Evolutionary conservation across 306 rosid species (phyloP).

Genomic region (Cicer chorassanicum): DNA sequence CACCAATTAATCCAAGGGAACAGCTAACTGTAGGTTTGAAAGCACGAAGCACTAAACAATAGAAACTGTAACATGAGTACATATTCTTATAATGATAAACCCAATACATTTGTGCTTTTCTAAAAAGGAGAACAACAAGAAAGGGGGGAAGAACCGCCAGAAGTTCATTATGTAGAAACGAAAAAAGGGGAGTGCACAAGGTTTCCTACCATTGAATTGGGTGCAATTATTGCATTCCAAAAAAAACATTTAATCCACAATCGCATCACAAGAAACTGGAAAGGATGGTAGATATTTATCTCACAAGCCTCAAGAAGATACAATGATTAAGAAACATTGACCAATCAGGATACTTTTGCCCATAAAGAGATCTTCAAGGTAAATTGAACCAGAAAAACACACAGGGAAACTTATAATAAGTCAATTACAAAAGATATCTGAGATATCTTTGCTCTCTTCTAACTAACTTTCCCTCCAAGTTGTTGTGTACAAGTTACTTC

Average conservation of each 20-base stretch:
- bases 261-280: constrained; percentile 25
- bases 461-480: constrained; percentile 4
- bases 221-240: constrained; percentile 30
- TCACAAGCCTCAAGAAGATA: constrained; percentile 15
- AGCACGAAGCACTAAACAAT: not conserved
- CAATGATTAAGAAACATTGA: constrained; percentile 25
- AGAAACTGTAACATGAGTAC: not conserved
- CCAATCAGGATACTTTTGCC: constrained; percentile 19
- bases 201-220: not conserved
- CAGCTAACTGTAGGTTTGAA: not conserved
- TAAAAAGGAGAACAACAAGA: not conserved
- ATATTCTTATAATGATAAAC: not conserved
- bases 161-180: not conserved
- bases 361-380: constrained; percentile 22
- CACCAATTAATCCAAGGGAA: constrained; percentile 25
- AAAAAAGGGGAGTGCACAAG: constrained; percentile 1
- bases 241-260: constrained; percentile 19
- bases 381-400: constrained; percentile 6
- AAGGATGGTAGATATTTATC: constrained; percentile 35
- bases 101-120: not conserved
- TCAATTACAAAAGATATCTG: constrained; percentile 5
- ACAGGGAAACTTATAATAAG: constrained; percentile 25
- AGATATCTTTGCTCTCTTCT: not conserved
- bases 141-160: not conserved
- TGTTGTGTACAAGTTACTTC: not conserved